Conservation (phyloP, 2,329 filamentous ascomycete genomes). For the Zymoseptoria passerinii region DNA sequence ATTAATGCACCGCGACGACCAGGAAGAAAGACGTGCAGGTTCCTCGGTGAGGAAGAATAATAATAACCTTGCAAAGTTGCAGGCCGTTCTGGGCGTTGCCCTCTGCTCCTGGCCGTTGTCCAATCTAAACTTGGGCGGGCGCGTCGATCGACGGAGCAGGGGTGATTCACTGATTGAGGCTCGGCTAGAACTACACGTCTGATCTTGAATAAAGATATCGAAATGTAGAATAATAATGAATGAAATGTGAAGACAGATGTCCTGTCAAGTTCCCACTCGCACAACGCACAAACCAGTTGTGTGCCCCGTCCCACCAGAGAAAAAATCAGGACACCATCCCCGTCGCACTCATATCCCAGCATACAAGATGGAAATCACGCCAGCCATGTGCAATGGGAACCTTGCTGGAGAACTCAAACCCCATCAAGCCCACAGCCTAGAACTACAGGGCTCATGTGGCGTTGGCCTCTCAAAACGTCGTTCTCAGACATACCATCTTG, state of each 20-base stretch:
- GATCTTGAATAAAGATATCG: background rate
- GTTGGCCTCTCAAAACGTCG: background rate
- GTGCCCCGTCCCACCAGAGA: background rate
- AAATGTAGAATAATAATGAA: background rate
- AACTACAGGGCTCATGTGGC: background rate
- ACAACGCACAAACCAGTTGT: background rate
- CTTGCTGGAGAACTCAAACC: background rate
- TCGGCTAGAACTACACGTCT: background rate
- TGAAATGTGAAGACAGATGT: background rate
- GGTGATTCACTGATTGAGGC: background rate
- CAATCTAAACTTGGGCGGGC: background rate
- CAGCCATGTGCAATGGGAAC: background rate
- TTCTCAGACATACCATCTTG: background rate
- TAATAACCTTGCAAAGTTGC: background rate
- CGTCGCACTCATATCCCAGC: background rate
- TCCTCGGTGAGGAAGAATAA: background rate
- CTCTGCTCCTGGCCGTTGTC: background rate
- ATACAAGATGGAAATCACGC: background rate
- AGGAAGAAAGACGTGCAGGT: background rate
- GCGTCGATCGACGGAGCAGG: background rate
- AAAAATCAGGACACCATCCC: background rate
- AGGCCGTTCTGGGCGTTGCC: background rate
- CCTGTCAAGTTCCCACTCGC: background rate
- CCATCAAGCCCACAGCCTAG: background rate
- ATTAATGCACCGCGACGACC: background rate